A percentile compares a stretch with the other conserved stretches of the same genome.
Evolutionary conservation across 257 asterid species (phyloP).

Genomic region (Plantago elongata): DNA sequence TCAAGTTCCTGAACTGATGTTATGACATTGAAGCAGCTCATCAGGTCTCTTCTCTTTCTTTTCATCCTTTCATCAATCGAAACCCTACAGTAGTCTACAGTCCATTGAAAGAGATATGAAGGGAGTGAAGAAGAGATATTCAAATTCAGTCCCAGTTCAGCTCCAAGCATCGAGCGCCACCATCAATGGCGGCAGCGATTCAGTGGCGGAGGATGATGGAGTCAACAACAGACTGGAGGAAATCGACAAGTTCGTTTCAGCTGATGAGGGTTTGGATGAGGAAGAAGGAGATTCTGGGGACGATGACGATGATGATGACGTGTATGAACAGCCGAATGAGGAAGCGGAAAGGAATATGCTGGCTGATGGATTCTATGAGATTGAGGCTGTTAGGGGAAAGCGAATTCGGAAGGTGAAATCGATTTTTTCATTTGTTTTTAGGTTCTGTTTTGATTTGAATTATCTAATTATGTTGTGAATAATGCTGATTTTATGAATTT

Average conservation of each 20-base stretch:
- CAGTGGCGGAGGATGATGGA: slow-evolving; percentile 2
- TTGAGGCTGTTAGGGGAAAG: slow-evolving; percentile 23
- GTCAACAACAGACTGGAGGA: slow-evolving; percentile 7
- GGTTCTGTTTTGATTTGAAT: slow-evolving; percentile 10
- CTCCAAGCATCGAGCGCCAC: not conserved
- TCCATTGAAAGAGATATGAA: slow-evolving; percentile 14
- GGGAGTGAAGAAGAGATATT: slow-evolving; percentile 9
- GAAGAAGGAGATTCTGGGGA: not conserved
- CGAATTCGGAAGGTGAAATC: slow-evolving; percentile 22
- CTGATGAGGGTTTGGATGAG: slow-evolving; percentile 13
- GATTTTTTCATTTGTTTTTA: not conserved
- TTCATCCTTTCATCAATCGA: not conserved
- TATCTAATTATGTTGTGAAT: slow-evolving; percentile 12
- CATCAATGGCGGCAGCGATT: slow-evolving; percentile 5
- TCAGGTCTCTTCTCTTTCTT: no score
- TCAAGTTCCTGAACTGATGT: no score
- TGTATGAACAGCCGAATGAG: slow-evolving; percentile 2
- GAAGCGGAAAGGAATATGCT: slow-evolving; percentile 21
- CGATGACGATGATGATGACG: slow-evolving; percentile 9
- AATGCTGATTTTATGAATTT: slow-evolving; percentile 6
- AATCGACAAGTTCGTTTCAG: slow-evolving; percentile 6
- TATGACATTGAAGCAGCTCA: no score
- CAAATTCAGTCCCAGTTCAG: not conserved
- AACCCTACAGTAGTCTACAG: not conserved
- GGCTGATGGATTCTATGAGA: slow-evolving; percentile 24